phyloP scores from a whole-genome alignment of 1,284 basidiomycete genomes.

The Volvariella volvacea region DNA sequence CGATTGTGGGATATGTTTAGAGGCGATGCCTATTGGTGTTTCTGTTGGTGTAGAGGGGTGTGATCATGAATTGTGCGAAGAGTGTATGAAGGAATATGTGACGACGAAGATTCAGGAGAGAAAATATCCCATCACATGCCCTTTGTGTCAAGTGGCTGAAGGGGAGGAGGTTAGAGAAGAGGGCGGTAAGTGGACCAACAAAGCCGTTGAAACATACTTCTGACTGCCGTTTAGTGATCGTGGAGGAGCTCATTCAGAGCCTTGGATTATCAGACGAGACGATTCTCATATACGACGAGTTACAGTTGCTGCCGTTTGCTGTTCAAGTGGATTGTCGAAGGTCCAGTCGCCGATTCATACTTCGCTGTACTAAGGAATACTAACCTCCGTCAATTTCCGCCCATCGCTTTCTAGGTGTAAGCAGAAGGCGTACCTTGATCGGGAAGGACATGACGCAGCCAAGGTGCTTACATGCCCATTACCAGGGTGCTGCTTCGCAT shows the following conservation, averaged over 20 bases:
- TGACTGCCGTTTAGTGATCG: conserved; percentile 27
- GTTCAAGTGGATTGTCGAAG: conserved; percentile 7
- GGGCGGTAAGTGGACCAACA: no score
- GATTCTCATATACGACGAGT: not conserved
- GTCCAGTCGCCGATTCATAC: not conserved
- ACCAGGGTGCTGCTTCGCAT: conserved; percentile 34
- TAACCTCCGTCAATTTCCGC: not conserved
- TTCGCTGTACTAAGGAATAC: no score
- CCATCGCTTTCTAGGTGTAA: conserved; percentile 6
- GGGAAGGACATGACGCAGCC: conserved; percentile 6
- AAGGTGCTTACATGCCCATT: conserved; percentile 7
- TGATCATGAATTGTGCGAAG: not conserved
- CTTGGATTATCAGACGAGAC: not conserved
- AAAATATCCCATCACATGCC: no score
- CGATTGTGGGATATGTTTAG: not conserved
- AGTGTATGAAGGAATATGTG: not conserved
- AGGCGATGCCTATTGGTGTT: not conserved
- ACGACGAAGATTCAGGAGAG: no score
- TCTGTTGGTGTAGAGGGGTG: not conserved
- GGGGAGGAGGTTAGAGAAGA: no score
- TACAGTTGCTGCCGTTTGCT: not conserved
- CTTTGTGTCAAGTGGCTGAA: not conserved
- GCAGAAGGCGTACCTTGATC: conserved; percentile 2
- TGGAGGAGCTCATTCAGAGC: conserved; percentile 29
- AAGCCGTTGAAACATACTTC: no score